Evolutionary conservation across 257 asterid species (phyloP).

Genomic region (Gynochthodes officinalis): DNA sequence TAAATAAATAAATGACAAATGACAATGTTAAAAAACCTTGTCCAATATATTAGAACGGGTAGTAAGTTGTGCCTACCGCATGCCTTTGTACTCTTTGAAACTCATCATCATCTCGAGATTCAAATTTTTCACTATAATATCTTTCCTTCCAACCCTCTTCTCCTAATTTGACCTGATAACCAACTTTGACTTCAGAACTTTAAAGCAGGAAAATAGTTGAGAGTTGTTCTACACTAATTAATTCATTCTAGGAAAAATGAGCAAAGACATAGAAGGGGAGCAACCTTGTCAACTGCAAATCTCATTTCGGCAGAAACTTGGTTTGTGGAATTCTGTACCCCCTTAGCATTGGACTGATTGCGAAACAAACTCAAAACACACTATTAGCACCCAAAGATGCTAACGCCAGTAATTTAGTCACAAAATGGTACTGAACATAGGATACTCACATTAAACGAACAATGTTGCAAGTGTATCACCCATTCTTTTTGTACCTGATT

Average conservation of each 20-base stretch:
- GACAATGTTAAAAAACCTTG: neutral
- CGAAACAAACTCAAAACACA: slow-evolving; percentile 17
- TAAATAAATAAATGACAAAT: neutral
- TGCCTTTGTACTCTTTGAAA: slow-evolving; percentile 30
- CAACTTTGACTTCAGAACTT: slow-evolving; percentile 3
- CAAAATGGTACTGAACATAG: slow-evolving; percentile 8
- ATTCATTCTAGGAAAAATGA: neutral
- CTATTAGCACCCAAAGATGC: slow-evolving; percentile 15
- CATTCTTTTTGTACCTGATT: slow-evolving; percentile 30
- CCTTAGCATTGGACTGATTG: slow-evolving; percentile 24
- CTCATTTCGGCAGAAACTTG: slow-evolving; percentile 16
- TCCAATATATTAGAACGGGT: neutral
- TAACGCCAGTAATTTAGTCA: neutral
- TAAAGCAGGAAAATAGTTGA: slow-evolving; percentile 11
- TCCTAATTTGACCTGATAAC: slow-evolving; percentile 52
- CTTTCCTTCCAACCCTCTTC: slow-evolving; percentile 64
- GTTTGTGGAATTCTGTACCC: slow-evolving; percentile 7
- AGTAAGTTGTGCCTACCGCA: slow-evolving; percentile 39
- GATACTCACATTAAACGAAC: slow-evolving; percentile 24
- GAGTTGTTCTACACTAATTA: neutral
- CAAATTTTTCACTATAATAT: slow-evolving; percentile 56
- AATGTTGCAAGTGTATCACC: slow-evolving; percentile 12
- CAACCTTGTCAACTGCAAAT: slow-evolving; percentile 45
- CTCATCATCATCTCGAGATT: slow-evolving; percentile 37
- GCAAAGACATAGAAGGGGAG: slow-evolving; percentile 13